Conservation (phyloP, 352 stramenopile species). For the Pythium vanterpoolii region DNA sequence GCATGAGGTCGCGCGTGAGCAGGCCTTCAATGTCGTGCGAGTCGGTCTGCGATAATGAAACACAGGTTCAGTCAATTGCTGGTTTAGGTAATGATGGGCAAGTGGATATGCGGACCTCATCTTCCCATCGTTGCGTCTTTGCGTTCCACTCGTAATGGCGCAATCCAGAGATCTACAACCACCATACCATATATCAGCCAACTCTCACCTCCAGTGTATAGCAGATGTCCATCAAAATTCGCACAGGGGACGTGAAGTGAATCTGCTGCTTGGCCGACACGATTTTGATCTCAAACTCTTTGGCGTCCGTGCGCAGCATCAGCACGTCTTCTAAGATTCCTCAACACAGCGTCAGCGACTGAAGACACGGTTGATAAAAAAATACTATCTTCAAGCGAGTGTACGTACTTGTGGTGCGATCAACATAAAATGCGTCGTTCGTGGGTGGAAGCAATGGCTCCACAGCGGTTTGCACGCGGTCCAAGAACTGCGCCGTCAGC, state of each 20-base stretch:
- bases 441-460: slow-evolving; percentile 56
- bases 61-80: background rate
- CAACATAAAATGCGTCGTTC: slow-evolving; percentile 56
- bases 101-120: slow-evolving; percentile 56
- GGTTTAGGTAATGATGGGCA: background rate
- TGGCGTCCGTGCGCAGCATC: slow-evolving; percentile 42
- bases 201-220: background rate
- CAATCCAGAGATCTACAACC: slow-evolving; percentile 58
- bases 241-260: slow-evolving; percentile 55
- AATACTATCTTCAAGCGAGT: background rate
- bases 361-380: background rate
- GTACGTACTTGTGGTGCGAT: slow-evolving; percentile 34
- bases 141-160: slow-evolving; percentile 75
- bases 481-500: slow-evolving; percentile 53
- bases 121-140: slow-evolving; percentile 68
- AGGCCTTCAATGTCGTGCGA: slow-evolving; percentile 78
- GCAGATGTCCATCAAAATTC: background rate
- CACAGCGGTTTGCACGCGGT: slow-evolving; percentile 58
- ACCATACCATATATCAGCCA: background rate
- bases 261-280: slow-evolving; percentile 63
- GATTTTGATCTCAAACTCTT: slow-evolving; percentile 66
- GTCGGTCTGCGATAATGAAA: slow-evolving; percentile 38
- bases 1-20: slow-evolving; percentile 80
- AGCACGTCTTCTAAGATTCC: slow-evolving; percentile 30
- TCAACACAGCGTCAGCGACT: background rate